phyloP scores from a whole-genome alignment of 441 rosid genomes.

The Rhodomyrtus psidioides region DNA sequence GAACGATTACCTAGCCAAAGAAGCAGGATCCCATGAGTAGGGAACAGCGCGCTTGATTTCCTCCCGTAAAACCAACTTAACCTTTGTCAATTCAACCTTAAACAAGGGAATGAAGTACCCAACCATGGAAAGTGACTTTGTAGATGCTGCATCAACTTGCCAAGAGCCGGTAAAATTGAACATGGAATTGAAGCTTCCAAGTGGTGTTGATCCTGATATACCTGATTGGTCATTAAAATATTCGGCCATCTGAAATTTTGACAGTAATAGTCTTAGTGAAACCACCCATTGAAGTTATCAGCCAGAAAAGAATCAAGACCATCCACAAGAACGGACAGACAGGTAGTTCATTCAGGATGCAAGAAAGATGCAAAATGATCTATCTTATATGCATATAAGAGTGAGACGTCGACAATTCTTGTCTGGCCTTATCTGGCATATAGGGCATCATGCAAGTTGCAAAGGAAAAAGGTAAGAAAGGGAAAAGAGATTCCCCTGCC shows the following conservation, averaged over 20 bases:
- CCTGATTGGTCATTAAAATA: slow-evolving; percentile 47
- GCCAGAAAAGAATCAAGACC: not conserved
- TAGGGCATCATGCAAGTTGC: not conserved
- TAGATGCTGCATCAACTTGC: slow-evolving; percentile 68
- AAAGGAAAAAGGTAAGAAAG: not conserved
- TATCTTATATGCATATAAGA: not conserved
- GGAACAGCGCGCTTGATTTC: slow-evolving; percentile 65
- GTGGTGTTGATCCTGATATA: slow-evolving; percentile 52
- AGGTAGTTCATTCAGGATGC: not conserved
- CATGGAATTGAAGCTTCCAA: slow-evolving; percentile 73
- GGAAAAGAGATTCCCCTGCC: not conserved
- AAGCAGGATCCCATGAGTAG: slow-evolving; percentile 71
- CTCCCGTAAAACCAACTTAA: slow-evolving; percentile 30
- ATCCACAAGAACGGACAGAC: not conserved
- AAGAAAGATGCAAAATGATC: not conserved
- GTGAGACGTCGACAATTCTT: not conserved
- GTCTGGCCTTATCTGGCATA: not conserved
- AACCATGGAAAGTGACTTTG: slow-evolving; percentile 65
- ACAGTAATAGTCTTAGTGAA: slow-evolving; percentile 4
- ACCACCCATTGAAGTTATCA: not conserved
- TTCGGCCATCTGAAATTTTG: slow-evolving; percentile 57
- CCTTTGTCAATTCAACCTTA: slow-evolving; percentile 34
- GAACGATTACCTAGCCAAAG: slow-evolving; percentile 48
- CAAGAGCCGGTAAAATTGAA: slow-evolving; percentile 70
- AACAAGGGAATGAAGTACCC: slow-evolving; percentile 47